Conservation (phyloP, 2,329 filamentous ascomycete species). For the Hypoxylon sp. region DNA sequence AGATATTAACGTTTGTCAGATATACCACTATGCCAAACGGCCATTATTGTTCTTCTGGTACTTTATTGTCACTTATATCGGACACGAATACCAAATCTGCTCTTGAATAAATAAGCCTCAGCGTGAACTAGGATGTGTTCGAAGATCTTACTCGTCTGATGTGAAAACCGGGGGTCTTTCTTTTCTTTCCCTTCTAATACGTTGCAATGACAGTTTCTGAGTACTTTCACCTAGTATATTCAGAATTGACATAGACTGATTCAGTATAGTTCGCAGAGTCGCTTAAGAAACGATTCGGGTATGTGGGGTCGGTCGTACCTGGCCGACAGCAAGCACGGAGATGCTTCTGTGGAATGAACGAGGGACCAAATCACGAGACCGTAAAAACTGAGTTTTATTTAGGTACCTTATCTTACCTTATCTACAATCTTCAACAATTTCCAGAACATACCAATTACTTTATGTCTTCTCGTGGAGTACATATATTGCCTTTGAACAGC, state of each 20-base stretch:
- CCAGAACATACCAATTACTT: not conserved
- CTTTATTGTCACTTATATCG: no score
- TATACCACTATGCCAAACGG: no score
- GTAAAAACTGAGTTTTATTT: no score
- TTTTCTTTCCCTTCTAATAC: not conserved
- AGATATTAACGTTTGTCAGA: no score
- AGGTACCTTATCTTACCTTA: not conserved
- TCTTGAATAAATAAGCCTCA: not conserved
- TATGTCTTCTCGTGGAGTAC: no score
- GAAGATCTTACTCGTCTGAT: not conserved
- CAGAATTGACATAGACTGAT: not conserved
- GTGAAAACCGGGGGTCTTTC: not conserved
- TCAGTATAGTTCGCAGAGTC: not conserved
- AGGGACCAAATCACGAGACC: no score
- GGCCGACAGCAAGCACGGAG: no score
- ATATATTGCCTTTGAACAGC: no score
- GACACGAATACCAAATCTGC: not conserved
- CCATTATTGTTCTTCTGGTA: no score
- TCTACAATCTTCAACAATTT: not conserved
- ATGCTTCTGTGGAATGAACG: no score
- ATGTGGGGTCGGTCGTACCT: constrained; percentile 6
- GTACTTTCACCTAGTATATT: not conserved
- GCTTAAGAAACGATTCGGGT: not conserved
- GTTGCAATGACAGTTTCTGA: not conserved
- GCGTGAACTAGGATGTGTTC: not conserved